Evolutionary conservation across 208 protist genomes (phyloP), one percentile per base, ranked within the genome.

Genomic region (Acanthamoeba divionensis): DNA sequence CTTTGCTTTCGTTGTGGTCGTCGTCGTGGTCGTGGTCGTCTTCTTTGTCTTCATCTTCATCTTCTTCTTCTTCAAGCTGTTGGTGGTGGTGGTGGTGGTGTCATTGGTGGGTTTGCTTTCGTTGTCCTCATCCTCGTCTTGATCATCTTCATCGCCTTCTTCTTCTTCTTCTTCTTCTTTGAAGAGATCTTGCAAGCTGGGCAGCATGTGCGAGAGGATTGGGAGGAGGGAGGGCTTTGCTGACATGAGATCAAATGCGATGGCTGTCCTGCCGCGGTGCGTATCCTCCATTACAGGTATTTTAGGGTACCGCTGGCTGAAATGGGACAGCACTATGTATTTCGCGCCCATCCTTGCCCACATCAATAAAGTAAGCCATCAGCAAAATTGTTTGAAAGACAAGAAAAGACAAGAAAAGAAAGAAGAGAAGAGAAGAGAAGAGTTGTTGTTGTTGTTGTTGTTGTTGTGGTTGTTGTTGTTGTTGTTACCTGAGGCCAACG

Each of bases 261-360:
- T 57, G 1, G 52, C 62, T 36, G 90, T 50, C 33, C 41, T 48
- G 5, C n/a, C 65, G 13, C 24, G 21, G 12, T 2, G 21, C 1
- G 9, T 1, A 13, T 83, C 44, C 3, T 33, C 44, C 1, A 90
- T 26, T 33, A 89, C 41, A 24, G 91, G 90, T 12, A 94, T 44
- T 26, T 91, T 92, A 31, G 94, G 94, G 90, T 96, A 95, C 24
- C 94, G 54, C 90, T 96, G 94, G 79, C 80, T 92, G 26, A 96
- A 95, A 63, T 96, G 94, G 21, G 88, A 95, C 29, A 95, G 57
- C 2, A 94, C 24, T 1, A 90, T 45, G 8, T 21, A 65, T 31
- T 67, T 6, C 18, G 93, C 92, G 29, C 83, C 62, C 94, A 95
- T 95, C 3, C 71, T 26, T 18, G 21, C 31, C 33, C 31, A 10